phyloP scores from a whole-genome alignment of 1,284 basidiomycete genomes.

The Exsudoporus floridanus region DNA sequence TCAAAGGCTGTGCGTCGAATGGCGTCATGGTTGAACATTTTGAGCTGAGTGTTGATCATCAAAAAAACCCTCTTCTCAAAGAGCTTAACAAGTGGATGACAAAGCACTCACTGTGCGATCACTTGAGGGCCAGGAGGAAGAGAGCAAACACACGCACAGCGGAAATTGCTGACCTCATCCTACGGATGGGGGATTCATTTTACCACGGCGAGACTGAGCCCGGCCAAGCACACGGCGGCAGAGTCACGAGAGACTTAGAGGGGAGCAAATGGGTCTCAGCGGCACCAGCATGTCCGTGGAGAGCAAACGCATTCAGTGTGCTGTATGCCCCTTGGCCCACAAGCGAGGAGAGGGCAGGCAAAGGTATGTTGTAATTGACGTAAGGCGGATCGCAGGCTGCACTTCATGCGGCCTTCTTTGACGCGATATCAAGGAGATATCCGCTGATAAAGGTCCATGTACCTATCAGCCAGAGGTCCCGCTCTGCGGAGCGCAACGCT shows the following conservation, averaged over 20 bases:
- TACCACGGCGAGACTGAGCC: slow-evolving; percentile 6
- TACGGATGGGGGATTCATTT: slow-evolving; percentile 22
- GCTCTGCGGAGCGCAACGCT: background rate
- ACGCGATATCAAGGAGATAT: slow-evolving; percentile 30
- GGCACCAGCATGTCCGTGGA: slow-evolving; percentile 30
- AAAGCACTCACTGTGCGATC: slow-evolving; percentile 15
- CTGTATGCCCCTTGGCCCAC: slow-evolving; percentile 30
- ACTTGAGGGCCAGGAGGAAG: slow-evolving; percentile 7
- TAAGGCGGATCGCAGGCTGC: slow-evolving; percentile 28
- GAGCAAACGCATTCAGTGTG: slow-evolving; percentile 18
- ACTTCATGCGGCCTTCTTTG: slow-evolving; percentile 21
- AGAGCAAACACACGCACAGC: slow-evolving; percentile 10
- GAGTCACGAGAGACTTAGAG: slow-evolving; percentile 17
- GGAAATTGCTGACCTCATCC: slow-evolving; percentile 31
- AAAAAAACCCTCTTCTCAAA: slow-evolving; percentile 34
- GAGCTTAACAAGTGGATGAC: slow-evolving; percentile 31
- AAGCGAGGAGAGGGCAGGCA: slow-evolving; percentile 35
- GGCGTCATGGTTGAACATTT: slow-evolving; percentile 26
- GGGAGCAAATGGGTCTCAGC: slow-evolving; percentile 15
- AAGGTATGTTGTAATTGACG: slow-evolving; percentile 32
- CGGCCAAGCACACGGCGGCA: slow-evolving; percentile 9
- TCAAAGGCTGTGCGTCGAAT: slow-evolving; percentile 27
- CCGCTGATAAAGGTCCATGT: slow-evolving; percentile 33
- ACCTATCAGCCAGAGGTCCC: slow-evolving; percentile 2
- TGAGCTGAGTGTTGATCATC: slow-evolving; percentile 29